A percentile compares a stretch with the other conserved stretches of the same genome.
Conservation (phyloP, 1,284 basidiomycete genomes). For the Filobasidium uniguttulatum region DNA sequence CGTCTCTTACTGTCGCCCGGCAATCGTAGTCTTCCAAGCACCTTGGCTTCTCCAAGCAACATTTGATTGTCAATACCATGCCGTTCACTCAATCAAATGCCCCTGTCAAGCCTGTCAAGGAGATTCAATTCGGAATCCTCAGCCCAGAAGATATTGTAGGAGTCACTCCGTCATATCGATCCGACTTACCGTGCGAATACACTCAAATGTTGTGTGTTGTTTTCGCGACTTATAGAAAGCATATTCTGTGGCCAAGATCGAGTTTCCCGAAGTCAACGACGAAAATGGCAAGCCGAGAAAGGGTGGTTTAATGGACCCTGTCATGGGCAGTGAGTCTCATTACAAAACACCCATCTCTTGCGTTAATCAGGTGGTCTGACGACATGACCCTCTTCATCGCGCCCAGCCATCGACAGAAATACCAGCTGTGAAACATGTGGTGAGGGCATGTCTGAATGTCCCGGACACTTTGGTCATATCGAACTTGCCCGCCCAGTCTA, state of each 20-base stretch:
- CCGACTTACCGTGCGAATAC: constrained; percentile 15
- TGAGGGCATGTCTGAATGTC: constrained; percentile 95
- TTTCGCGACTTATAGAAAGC: constrained; percentile 57
- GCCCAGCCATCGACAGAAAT: constrained; percentile 75
- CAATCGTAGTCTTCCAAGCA: too few relatives aligned
- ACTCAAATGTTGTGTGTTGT: constrained; percentile 3
- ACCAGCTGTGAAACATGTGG: constrained; percentile 99
- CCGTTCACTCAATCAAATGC: constrained; percentile 68
- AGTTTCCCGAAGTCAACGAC: constrained; percentile 96
- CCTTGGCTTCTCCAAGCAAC: too few relatives aligned
- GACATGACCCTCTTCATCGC: neutral
- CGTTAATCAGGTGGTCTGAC: neutral
- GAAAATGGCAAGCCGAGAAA: constrained; percentile 80
- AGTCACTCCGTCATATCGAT: constrained; percentile 19
- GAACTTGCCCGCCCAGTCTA: constrained; percentile 93
- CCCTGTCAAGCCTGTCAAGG: constrained; percentile 83
- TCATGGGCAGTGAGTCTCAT: constrained; percentile 61
- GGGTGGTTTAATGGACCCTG: constrained; percentile 91
- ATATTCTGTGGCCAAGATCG: constrained; percentile 93
- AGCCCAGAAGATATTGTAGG: constrained; percentile 98
- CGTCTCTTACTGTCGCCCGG: too few relatives aligned
- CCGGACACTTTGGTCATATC: constrained; percentile 97
- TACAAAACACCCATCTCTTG: neutral
- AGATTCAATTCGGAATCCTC: constrained; percentile 98
- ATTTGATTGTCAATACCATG: constrained; percentile 33